Base-by-base conservation (phyloP, 2,329 filamentous ascomycete genomes). In the Botrytis fragariae region DNA sequence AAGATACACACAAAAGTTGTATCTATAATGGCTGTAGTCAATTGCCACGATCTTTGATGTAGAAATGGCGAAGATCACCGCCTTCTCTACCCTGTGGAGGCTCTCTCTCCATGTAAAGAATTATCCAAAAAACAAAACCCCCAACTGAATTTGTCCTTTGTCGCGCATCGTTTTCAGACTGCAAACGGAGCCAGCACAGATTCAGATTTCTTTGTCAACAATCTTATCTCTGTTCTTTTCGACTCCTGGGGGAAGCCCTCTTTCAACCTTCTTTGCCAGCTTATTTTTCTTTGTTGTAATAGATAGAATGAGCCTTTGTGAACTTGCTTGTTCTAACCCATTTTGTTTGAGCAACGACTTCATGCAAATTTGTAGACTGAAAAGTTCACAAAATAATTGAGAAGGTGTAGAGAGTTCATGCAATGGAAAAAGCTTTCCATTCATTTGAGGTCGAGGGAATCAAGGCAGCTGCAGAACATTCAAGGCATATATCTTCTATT, bases 111-210 rank as follows among this genome's bases (percentile, higher is more conserved):
- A 42, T 9, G 16, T 48, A 68, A 32, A 32, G 18, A 51, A 39
- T 32, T 22, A n/a, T 7, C 22, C n/a, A 2, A 5, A 16, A 57
- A 42, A 39, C 9, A 29, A 42, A 42, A 39, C 35, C 22, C 57
- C 65, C 48, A 68, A 35, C 29, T 32, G 5, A 57, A 32, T 25
- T 25, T 6, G 54, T 57, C 8, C 65, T 57, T 69, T 69, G n/a
- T 59, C 44, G 5, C 4, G 8, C 25, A 44, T 57, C 16, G 6
- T 57, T 42, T 32, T 42, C 8, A 42, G 35, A 32, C 51, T 59
- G 65, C 65, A 69, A 69, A 69, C 65, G 65, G 65, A 44, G 65
- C 39, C 7, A 37, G 18, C 29, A 22, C n/a, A 32, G 20, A 22
- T 5, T 29, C 25, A 16, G 9, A 54, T 39, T 42, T 29, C 65